Conservation (phyloP, 2,329 filamentous ascomycete genomes). For the Fusarium bactridioides region DNA sequence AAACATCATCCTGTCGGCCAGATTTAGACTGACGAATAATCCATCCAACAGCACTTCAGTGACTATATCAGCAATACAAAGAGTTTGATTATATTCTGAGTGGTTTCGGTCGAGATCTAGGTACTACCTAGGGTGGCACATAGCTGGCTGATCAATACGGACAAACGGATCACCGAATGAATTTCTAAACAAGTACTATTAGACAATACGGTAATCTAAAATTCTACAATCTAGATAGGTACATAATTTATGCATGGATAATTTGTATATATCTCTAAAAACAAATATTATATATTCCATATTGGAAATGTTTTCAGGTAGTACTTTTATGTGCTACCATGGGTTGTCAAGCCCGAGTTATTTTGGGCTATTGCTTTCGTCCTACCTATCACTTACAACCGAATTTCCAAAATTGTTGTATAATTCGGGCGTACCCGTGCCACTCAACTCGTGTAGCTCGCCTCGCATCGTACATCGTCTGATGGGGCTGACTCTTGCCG, state of each 20-base stretch:
- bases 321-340: background rate
- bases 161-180: background rate
- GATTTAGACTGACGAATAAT: background rate
- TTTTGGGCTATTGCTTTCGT: conserved; percentile 16
- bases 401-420: background rate
- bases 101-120: background rate
- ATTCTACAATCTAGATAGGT: background rate
- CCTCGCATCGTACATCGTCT: conserved; percentile 26
- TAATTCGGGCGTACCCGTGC: conserved; percentile 12
- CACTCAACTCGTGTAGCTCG: conserved; percentile 17
- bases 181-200: background rate
- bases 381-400: conserved; percentile 17
- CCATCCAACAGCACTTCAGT: background rate
- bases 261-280: background rate
- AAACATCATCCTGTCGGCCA: background rate
- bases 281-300: background rate
- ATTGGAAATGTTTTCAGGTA: background rate
- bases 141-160: background rate
- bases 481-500: conserved; percentile 24
- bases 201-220: background rate
- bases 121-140: background rate
- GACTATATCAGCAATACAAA: background rate
- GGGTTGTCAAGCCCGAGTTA: conserved; percentile 14
- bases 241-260: background rate
- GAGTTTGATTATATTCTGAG: background rate